These are phyloP conservation scores for Plasmodium fragile DNA, from an alignment of 169 alveolate species.

Conservation along the genomic window DNA sequence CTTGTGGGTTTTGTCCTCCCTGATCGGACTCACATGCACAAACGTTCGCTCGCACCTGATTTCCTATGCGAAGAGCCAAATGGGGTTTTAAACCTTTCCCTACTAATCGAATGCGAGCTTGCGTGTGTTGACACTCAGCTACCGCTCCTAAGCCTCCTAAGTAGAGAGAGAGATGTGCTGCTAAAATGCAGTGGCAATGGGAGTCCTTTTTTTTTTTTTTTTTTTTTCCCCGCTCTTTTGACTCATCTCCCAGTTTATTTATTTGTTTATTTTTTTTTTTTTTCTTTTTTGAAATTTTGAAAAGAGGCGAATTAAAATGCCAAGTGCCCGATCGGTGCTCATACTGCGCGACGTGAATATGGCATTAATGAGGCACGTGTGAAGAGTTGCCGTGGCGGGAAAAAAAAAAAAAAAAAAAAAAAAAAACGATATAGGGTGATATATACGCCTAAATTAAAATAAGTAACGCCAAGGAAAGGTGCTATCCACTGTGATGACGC, in stretches of 20 bases:
- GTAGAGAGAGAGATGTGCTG: background rate
- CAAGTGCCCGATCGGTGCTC: background rate
- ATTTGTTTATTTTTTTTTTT: background rate
- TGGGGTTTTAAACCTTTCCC: background rate
- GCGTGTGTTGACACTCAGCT: background rate
- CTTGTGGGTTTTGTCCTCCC: background rate
- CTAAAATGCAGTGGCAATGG: background rate
- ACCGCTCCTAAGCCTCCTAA: background rate
- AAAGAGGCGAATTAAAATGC: background rate
- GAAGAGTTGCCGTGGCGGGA: background rate
- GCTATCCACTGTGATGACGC: background rate
- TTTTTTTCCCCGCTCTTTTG: background rate
- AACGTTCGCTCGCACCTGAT: background rate
- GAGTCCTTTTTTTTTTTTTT: background rate
- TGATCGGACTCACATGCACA: background rate
- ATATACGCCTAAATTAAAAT: background rate
- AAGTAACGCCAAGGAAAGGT: background rate
- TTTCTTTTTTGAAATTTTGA: background rate
- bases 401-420: slow-evolving; percentile 7
- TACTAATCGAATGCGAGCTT: background rate
- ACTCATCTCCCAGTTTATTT: background rate
- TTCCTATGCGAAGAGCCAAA: background rate
- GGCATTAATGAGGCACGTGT: background rate
- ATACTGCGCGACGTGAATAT: background rate
- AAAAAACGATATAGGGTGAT: background rate